Percentiles rank a stretch among this genome's conserved stretches.
These are phyloP conservation scores for Psilocybe cubensis DNA, from an alignment of 768 basidiomycete species.

Conservation along the genomic window DNA sequence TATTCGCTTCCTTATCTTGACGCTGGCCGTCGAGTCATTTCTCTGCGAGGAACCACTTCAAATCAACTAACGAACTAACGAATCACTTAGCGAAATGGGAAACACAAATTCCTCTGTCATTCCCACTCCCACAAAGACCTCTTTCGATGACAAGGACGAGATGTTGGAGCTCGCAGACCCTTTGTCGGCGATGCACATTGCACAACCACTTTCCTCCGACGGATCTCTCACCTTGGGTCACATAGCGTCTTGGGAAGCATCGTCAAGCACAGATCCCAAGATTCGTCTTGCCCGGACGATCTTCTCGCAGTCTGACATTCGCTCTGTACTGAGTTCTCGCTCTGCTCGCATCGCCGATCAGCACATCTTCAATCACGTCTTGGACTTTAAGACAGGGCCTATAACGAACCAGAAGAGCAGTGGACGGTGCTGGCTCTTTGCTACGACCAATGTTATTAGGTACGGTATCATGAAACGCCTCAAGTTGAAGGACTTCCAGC, in stretches of 20 bases:
- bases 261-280: conserved; percentile 59
- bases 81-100: no score
- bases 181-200: conserved; percentile 35
- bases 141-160: conserved; percentile 35
- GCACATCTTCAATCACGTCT: conserved; percentile 81
- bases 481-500: conserved; percentile 87
- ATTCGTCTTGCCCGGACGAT: conserved; percentile 76
- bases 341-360: conserved; percentile 61
- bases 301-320: conserved; percentile 70
- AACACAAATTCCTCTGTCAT: conserved; percentile 33
- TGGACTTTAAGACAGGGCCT: conserved; percentile 83
- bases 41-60: conserved; percentile 11
- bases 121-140: conserved; percentile 24
- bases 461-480: conserved; percentile 86
- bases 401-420: conserved; percentile 87
- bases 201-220: conserved; percentile 51
- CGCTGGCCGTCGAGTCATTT: conserved; percentile 19
- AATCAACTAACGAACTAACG: no score
- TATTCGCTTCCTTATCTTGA: conserved; percentile 14
- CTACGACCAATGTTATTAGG: conserved; percentile 85
- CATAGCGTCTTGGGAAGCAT: conserved; percentile 69
- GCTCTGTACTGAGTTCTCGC: conserved; percentile 64
- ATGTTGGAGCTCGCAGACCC: conserved; percentile 29
- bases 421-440: conserved; percentile 96
- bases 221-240: conserved; percentile 65